A percentile compares a stretch with the other conserved stretches of the same genome.
These are phyloP conservation scores for Clavaria fumosa DNA, from an alignment of 768 basidiomycete genomes.

Conservation along the genomic window DNA sequence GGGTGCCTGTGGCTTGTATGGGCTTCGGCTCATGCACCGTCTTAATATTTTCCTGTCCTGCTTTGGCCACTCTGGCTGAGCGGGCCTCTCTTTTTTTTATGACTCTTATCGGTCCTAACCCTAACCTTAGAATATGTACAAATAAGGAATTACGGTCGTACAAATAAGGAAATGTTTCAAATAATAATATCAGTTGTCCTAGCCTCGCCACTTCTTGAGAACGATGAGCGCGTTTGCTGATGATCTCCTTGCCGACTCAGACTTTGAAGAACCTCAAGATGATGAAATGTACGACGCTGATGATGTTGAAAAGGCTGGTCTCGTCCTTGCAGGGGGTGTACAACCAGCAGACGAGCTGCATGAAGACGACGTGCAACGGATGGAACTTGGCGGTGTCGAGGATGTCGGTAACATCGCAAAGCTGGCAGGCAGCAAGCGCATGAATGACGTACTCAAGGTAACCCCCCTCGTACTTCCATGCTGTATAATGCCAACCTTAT, in stretches of 20 bases:
- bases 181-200: not conserved
- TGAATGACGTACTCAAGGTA: constrained; percentile 78
- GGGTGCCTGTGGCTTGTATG: constrained; percentile 30
- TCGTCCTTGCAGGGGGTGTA: constrained; percentile 76
- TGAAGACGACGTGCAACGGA: constrained; percentile 82
- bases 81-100: constrained; percentile 29
- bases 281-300: constrained; percentile 30
- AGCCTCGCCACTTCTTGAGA: not conserved
- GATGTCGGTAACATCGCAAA: constrained; percentile 85
- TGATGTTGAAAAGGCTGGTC: constrained; percentile 31
- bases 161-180: too few species aligned
- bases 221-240: constrained; percentile 74
- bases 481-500: not conserved
- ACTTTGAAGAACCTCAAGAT: constrained; percentile 41
- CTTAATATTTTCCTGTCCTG: constrained; percentile 68
- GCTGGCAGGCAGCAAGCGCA: constrained; percentile 72
- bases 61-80: constrained; percentile 50
- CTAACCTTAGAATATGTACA: too few species aligned
- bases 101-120: too few species aligned
- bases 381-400: constrained; percentile 76
- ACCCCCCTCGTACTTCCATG: constrained; percentile 4
- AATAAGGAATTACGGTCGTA: too few species aligned
- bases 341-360: constrained; percentile 94
- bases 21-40: constrained; percentile 64
- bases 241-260: constrained; percentile 69